phyloP scores from a whole-genome alignment of 129 eudicot species.

The Flaveria trinervia region DNA sequence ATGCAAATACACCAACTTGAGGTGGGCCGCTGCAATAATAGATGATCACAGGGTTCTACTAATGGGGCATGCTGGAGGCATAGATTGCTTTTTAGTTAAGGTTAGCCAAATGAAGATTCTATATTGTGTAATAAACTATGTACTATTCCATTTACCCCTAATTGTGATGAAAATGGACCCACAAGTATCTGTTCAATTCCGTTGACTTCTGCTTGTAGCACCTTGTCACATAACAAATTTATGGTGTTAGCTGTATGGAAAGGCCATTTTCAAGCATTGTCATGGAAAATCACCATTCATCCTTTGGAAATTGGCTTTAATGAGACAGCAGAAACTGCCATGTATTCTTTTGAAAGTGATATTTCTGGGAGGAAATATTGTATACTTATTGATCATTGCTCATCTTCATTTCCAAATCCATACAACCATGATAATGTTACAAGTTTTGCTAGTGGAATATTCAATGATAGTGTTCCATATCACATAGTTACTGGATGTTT shows the following conservation, averaged over 20 bases:
- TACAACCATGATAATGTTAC: conserved; percentile 45
- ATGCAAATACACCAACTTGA: conserved; percentile 56
- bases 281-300: conserved; percentile 72
- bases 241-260: conserved; percentile 67
- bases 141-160: conserved; percentile 56
- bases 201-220: conserved; percentile 48
- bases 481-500: conserved; percentile 74
- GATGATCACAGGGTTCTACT: conserved; percentile 56
- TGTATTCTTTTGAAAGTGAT: conserved; percentile 45
- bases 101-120: conserved; percentile 37
- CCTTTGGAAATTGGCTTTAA: conserved; percentile 37
- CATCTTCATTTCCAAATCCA: conserved; percentile 62
- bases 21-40: conserved; percentile 64
- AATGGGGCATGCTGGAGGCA: conserved; percentile 64
- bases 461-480: conserved; percentile 44
- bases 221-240: conserved; percentile 43
- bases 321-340: conserved; percentile 27
- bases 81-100: conserved; percentile 59
- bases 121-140: conserved; percentile 54
- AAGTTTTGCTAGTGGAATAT: conserved; percentile 53
- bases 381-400: conserved; percentile 48
- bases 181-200: conserved; percentile 58
- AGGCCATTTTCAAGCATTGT: conserved; percentile 60
- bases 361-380: conserved; percentile 52
- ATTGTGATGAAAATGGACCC: conserved; percentile 39